Evolutionary conservation across 257 asterid genomes (phyloP), one percentile per base, ranked within the genome.

Genomic region (Jacaranda copaia): DNA sequence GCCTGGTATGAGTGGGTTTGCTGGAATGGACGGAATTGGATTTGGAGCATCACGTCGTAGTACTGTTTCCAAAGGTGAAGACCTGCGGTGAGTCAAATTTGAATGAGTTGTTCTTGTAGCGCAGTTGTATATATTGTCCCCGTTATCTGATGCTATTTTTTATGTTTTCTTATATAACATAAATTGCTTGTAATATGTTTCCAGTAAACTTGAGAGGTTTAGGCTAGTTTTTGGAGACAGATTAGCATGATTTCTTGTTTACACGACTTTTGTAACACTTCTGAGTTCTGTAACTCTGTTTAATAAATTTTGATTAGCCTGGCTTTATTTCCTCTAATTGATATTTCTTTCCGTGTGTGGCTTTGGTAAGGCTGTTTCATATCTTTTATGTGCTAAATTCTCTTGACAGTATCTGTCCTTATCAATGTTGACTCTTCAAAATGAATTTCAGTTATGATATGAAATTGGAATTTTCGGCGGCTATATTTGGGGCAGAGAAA

Each of bases 401-500:
- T 71, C 52, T 43, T 39, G 49, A 6, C 70, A 73, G 39, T 62
- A 57, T 61, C 5, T 61, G 57, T 51, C 25, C 65, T 68, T 46
- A 62, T 72, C 59, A 36, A 65, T 46, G 39, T 76, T 73, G 79
- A 79, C 85, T 79, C 59, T 66, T 83, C 58, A 38, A 81, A 84
- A 73, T 81, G 70, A 55, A 53, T 81, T 71, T 72, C 92, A 93
- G 99, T 78, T 96, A 96, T 84, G 98, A 96, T 79, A 83, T 96
- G 79, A 90, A 75, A 52, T 83, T 93, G 88, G 98, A 90, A 81
- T 93, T 96, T 76, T 84, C 93, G 66, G 97, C 93, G 32, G 93
- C 95, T 70, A 93, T 96, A 80, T 96, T 90, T 87, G 99, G 99
- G 74, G 82, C 96, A 60, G 98, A 96, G 86, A 96, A 93, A 86